Base-by-base conservation (phyloP, 306 rosid genomes). In the Coriaria nepalensis region DNA sequence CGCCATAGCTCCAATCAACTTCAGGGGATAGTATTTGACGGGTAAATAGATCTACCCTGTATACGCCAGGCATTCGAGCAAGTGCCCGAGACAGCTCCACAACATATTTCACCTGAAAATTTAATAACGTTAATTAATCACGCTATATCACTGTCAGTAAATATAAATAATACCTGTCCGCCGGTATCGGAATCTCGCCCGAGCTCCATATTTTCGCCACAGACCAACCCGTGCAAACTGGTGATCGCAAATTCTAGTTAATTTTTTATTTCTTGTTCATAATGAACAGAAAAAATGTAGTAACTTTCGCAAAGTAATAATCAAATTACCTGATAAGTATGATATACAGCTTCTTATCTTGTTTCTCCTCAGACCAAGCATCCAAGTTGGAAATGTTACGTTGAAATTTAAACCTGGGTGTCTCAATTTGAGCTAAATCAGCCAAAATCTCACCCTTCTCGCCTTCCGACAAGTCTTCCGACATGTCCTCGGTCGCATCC, bases 161-260 rank as follows among this genome's bases (percentile, higher is more conserved):
- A 54, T 10, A 42, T 42, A 5, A 8, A 6, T 32, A 9, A 29
- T 68, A 86, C 96, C 96, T 87, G 94, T 55, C 96, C 96, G 39
- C 96, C 96, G 0, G 94, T 87, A 55, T 87, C 96, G n/a, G 94
- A 87, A 74, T 87, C 96, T 36, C 92, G 79, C 37, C 96, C 96
- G 40, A 87, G 96, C 70, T 87, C 96, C 94, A 82, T 87, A 64
- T 87, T 87, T 66, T 87, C 92, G 52, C 92, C 96, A 13, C 96
- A 73, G 49, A 82, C 86, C 70, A 80, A 56, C 55, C 87, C 87
- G 49, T 80, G 87, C 70, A 87, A 71, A 68, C 94, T 87, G 74
- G 12, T 32, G 34, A 67, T 59, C 29, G 3, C 29, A 20, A 20
- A 20, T 1, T 20, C 29, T 20, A 20, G 3, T 20, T 20, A 20